Evolutionary conservation across 2,329 filamentous ascomycete species (phyloP).

Genomic region (Volutella citrinella): DNA sequence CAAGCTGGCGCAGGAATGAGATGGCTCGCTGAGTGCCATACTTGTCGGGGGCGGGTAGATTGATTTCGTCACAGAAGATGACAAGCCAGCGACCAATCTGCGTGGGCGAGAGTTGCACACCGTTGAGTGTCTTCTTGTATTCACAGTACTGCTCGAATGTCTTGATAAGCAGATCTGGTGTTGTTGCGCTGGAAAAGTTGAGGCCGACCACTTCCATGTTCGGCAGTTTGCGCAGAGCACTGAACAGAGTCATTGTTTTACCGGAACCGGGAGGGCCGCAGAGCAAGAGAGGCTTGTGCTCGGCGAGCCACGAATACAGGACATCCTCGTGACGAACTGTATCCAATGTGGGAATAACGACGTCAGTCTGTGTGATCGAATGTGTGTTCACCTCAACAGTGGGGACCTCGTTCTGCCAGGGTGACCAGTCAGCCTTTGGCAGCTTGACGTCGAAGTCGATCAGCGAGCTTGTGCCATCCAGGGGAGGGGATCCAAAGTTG

Average conservation of each 20-base stretch:
- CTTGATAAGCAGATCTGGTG: constrained; percentile 95
- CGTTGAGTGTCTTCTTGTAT: constrained; percentile 97
- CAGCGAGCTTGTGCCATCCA: constrained; percentile 76
- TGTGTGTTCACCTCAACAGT: constrained; percentile 97
- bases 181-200: constrained; percentile 98
- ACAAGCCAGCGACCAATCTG: constrained; percentile 98
- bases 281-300: constrained; percentile 94
- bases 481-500: constrained; percentile 78
- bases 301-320: constrained; percentile 98
- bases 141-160: constrained; percentile 99
- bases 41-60: constrained; percentile 93
- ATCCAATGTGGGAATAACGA: constrained; percentile 96
- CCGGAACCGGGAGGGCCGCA: constrained; percentile 97
- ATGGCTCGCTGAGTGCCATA: constrained; percentile 98
- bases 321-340: constrained; percentile 98
- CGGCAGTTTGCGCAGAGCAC: constrained; percentile 89
- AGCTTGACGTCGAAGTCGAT: constrained; percentile 94
- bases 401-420: constrained; percentile 94
- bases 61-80: constrained; percentile 99
- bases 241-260: constrained; percentile 99
- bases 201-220: constrained; percentile 99
- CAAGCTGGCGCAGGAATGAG: constrained; percentile 92
- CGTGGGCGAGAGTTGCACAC: constrained; percentile 89
- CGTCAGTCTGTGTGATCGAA: constrained; percentile 94
- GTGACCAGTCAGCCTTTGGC: constrained; percentile 82